Conservation (phyloP, 1,284 basidiomycete genomes). For the Austroboletus niveus region DNA sequence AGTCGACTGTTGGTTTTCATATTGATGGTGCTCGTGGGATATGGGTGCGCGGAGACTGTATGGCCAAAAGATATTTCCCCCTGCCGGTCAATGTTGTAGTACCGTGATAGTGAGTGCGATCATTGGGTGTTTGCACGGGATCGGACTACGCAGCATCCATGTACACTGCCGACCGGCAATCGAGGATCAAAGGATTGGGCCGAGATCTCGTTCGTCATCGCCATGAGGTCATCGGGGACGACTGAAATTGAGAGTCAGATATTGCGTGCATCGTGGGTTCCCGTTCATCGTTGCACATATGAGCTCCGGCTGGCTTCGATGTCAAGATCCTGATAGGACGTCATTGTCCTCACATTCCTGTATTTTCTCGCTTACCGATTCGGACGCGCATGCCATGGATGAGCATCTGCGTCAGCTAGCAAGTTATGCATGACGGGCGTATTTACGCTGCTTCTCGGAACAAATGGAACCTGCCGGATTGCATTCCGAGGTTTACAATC, state of each 20-base stretch:
- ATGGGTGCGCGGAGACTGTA: too few relatives aligned
- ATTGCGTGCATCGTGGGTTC: background rate
- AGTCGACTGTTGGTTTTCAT: too few relatives aligned
- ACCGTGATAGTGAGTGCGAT: background rate
- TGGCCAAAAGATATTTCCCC: background rate
- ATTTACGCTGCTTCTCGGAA: background rate
- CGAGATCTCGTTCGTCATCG: background rate
- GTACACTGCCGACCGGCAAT: background rate
- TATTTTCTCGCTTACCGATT: background rate
- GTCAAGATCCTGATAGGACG: background rate
- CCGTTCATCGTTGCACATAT: slow-evolving; percentile 7
- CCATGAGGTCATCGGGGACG: background rate
- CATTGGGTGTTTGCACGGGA: background rate
- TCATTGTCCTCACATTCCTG: background rate
- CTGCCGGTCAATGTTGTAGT: background rate
- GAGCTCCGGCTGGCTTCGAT: background rate
- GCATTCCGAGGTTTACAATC: background rate
- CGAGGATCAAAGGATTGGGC: slow-evolving; percentile 2
- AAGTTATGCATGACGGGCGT: too few relatives aligned
- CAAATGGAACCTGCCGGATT: background rate
- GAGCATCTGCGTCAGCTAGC: too few relatives aligned
- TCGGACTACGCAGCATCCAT: background rate
- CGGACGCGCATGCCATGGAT: background rate
- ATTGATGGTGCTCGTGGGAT: background rate
- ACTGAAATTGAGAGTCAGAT: slow-evolving; percentile 8